Percentiles rank a stretch among this genome's conserved stretches.
phyloP scores from a whole-genome alignment of 306 rosid species.

The Prunus persica region Prunus_persica_NCBIv2 NC_034009.1:31543501-31544000 shows the following conservation, averaged over 20 bases:
- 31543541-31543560: conserved; percentile 17
- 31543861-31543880: conserved; percentile 2
- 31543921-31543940: not conserved
- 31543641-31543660: conserved; percentile 34
- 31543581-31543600: not conserved
- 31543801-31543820: conserved; percentile 1
- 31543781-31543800: conserved; percentile 17
- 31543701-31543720: conserved; percentile 79
- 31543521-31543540: conserved; percentile 14
- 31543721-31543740: conserved; percentile 80
- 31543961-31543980: not conserved
- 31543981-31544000: not conserved
- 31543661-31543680: conserved; percentile 90
- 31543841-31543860: not conserved
- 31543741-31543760: conserved; percentile 93
- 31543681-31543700: conserved; percentile 69
- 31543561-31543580: conserved; percentile 2
- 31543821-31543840: not conserved
- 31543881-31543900: not conserved
- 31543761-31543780: conserved; percentile 98
- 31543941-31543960: not conserved
- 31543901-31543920: not conserved
- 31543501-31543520: conserved; percentile 83
- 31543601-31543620: not conserved
- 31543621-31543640: not conserved